phyloP scores from a whole-genome alignment of 768 basidiomycete genomes.

The Phylloporus arenicola region DNA sequence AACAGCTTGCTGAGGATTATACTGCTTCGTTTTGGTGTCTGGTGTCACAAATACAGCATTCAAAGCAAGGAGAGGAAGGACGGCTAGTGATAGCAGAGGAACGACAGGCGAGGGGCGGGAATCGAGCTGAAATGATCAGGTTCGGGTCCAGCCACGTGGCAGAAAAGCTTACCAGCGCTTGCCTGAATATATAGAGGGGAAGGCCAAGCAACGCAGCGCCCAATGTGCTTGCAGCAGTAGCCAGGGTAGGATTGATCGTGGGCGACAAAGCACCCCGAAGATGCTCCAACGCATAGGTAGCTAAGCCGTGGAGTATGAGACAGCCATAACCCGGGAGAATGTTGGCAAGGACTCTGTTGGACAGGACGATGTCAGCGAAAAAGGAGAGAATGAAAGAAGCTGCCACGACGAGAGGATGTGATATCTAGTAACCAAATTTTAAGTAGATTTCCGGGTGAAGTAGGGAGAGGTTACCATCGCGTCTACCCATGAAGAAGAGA shows the following conservation, averaged over 20 bases:
- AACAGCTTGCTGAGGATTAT: slow-evolving; percentile 44
- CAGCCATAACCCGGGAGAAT: slow-evolving; percentile 64
- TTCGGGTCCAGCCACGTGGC: not conserved
- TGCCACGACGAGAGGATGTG: slow-evolving; percentile 43
- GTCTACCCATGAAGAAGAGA: slow-evolving; percentile 62
- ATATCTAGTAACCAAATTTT: slow-evolving; percentile 34
- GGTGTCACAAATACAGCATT: slow-evolving; percentile 57
- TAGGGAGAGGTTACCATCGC: slow-evolving; percentile 45
- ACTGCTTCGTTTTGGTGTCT: slow-evolving; percentile 42
- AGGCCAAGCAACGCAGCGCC: slow-evolving; percentile 61
- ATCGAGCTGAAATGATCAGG: slow-evolving; percentile 37
- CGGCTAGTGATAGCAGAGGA: slow-evolving; percentile 51
- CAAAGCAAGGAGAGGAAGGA: slow-evolving; percentile 59
- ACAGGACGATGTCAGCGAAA: slow-evolving; percentile 46
- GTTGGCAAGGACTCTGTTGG: slow-evolving; percentile 34
- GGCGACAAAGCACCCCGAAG: slow-evolving; percentile 54
- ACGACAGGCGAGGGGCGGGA: slow-evolving; percentile 47
- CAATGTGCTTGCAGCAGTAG: slow-evolving; percentile 50
- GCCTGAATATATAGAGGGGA: slow-evolving; percentile 58
- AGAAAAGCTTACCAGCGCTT: slow-evolving; percentile 45
- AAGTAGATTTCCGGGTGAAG: slow-evolving; percentile 31
- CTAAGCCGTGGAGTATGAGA: slow-evolving; percentile 51
- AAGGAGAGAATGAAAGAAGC: slow-evolving; percentile 52
- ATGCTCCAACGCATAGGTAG: slow-evolving; percentile 59
- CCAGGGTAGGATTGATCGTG: slow-evolving; percentile 51